Base-by-base conservation (phyloP, 305 asterid genomes). In the Ilex paraguariensis region DNA sequence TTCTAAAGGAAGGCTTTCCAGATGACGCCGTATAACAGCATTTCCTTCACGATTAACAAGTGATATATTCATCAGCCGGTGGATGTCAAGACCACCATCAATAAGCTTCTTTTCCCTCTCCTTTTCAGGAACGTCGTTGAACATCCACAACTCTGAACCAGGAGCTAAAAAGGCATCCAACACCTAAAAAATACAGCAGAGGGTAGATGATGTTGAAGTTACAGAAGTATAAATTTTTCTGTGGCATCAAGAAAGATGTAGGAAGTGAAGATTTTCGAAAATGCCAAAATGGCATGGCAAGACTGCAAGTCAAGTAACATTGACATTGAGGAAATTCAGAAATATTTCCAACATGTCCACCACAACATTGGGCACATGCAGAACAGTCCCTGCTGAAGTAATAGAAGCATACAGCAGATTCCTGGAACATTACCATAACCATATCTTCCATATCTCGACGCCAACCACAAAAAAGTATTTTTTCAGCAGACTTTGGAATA, bases 381-480 rank as follows among this genome's bases (percentile, higher is more conserved):
- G 58, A 63, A 62, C 70, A 21, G 69, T 66, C 56, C 50, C 55
- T 73, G 73, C 67, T 63, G 54, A 75, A 56, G 73, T 66, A 65
- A 64, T 57, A 78, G 75, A 69, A 70, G 80, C 80, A 71, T 68
- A 70, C 69, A 71, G 65, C 64, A 73, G 65, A 57, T 77, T 69
- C 69, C 73, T 75, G 66, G 75, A 73, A 54, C 70, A 75, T 80
- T 87, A 90, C 97, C 96, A 56, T 84, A 64, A 90, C 87, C 88
- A 90, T 90, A 85, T 90, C 96, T 77, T 90, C 95, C 88, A 90
- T 82, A 81, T 90, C 97, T 73, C 97, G 83, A 62, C 97, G 81
- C 97, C 97, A 90, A 77, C 97, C 97, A 71, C 97, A 90, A 62
- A 87, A 88, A 70, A 87, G 96, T 79, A 90, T 90, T 82, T 86